These are phyloP conservation scores for Rhizophora mangle DNA, from an alignment of 345 rosid genomes.

Conservation along the genomic window DNA sequence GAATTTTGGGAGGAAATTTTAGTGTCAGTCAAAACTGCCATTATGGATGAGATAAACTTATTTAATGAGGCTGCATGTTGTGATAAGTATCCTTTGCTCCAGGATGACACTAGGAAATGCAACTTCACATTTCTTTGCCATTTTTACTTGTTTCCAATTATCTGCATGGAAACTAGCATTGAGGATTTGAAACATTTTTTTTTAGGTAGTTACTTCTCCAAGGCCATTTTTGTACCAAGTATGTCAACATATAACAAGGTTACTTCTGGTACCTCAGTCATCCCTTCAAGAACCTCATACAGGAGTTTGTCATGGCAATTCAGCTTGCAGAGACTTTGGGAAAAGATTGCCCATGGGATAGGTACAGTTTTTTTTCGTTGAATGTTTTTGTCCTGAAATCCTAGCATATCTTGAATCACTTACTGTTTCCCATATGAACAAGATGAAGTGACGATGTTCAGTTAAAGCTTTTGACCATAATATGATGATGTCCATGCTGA, in stretches of 20 bases:
- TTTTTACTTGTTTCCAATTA: no score
- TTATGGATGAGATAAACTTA: background rate
- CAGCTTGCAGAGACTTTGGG: constrained; percentile 70
- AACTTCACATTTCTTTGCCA: background rate
- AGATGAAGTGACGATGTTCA: background rate
- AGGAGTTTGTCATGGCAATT: constrained; percentile 78
- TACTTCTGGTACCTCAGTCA: constrained; percentile 47
- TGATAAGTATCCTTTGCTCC: background rate
- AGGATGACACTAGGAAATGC: background rate
- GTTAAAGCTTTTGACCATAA: background rate
- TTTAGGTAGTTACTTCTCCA: constrained; percentile 70
- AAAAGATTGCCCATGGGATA: constrained; percentile 55
- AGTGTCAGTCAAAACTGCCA: no score
- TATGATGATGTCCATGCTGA: no score
- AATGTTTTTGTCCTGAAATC: background rate
- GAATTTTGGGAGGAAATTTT: background rate
- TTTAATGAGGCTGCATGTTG: background rate
- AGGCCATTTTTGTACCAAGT: constrained; percentile 78
- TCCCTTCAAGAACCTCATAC: constrained; percentile 39
- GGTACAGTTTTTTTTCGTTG: constrained; percentile 31
- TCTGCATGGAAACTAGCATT: background rate
- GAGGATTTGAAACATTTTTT: constrained; percentile 14
- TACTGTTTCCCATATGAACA: background rate
- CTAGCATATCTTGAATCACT: background rate
- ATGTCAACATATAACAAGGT: constrained; percentile 78